Evolutionary conservation across 2,329 filamentous ascomycete species (phyloP).

Genomic region (Colletotrichum cuscutae): DNA sequence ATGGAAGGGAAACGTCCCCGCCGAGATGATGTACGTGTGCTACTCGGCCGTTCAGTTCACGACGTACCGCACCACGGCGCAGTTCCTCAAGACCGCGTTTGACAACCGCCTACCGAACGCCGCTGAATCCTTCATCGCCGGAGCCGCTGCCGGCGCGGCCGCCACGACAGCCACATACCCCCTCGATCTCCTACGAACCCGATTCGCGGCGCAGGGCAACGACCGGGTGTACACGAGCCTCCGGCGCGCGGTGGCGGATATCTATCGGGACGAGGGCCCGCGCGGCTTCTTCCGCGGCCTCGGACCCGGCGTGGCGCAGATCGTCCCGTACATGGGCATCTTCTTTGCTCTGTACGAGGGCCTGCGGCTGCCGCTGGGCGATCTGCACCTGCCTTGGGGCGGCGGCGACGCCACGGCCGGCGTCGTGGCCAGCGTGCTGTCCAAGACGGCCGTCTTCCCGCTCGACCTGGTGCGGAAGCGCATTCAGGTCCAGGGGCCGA

Average conservation of each 20-base stretch:
- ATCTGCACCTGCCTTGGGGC: constrained; percentile 72
- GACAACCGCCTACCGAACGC: constrained; percentile 66
- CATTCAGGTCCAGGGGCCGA: constrained; percentile 95
- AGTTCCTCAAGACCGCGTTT: constrained; percentile 67
- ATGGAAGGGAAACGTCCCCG: constrained; percentile 98
- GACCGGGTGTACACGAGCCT: constrained; percentile 82
- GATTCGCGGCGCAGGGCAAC: constrained; percentile 94
- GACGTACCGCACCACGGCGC: constrained; percentile 80
- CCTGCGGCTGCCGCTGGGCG: constrained; percentile 69
- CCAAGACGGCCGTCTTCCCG: constrained; percentile 93
- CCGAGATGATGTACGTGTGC: constrained; percentile 91
- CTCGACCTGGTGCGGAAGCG: constrained; percentile 93
- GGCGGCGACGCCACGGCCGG: constrained; percentile 87
- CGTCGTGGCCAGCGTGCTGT: constrained; percentile 78
- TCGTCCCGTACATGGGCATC: constrained; percentile 95
- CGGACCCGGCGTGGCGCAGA: constrained; percentile 83
- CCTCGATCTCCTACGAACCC: constrained; percentile 89
- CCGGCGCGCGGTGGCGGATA: constrained; percentile 74
- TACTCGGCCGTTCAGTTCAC: constrained; percentile 94
- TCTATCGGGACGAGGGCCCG: constrained; percentile 78
- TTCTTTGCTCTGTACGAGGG: constrained; percentile 94
- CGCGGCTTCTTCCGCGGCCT: constrained; percentile 90
- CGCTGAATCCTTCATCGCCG: constrained; percentile 84
- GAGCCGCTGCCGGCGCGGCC: constrained; percentile 82
- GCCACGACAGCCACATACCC: constrained; percentile 91